Evolutionary conservation across 1,284 basidiomycete species (phyloP).

Genomic region (Sanghuangporus sanghuang): DNA sequence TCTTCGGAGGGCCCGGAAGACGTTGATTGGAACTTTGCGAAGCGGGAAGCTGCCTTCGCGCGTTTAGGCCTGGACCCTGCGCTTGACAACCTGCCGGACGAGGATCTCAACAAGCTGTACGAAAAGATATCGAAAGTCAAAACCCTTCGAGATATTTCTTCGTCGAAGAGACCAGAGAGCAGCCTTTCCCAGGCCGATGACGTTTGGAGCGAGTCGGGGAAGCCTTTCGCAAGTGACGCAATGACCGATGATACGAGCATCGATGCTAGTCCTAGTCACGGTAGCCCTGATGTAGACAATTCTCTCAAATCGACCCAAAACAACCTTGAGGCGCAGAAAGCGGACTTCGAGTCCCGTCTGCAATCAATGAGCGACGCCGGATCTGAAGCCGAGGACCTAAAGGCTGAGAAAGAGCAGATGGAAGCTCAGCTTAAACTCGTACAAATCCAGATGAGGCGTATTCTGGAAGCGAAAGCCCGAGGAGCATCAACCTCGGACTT

Average conservation of each 20-base stretch:
- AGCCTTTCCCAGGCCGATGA: slow-evolving; percentile 82
- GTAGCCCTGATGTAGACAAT: slow-evolving; percentile 62
- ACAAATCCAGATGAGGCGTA: slow-evolving; percentile 76
- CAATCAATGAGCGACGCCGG: slow-evolving; percentile 59
- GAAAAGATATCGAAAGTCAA: slow-evolving; percentile 92
- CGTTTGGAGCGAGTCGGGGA: slow-evolving; percentile 76
- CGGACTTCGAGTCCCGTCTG: slow-evolving; percentile 56
- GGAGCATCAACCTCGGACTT: slow-evolving; percentile 63
- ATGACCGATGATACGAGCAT: slow-evolving; percentile 84
- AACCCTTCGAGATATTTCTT: slow-evolving; percentile 73
- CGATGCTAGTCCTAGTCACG: slow-evolving; percentile 59
- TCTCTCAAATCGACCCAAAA: slow-evolving; percentile 64
- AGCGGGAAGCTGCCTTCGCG: slow-evolving; percentile 85
- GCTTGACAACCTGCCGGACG: slow-evolving; percentile 86
- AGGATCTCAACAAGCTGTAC: slow-evolving; percentile 89
- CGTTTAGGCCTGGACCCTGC: slow-evolving; percentile 80
- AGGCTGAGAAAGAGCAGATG: slow-evolving; percentile 88
- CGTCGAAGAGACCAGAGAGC: slow-evolving; percentile 72
- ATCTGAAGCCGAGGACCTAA: slow-evolving; percentile 77
- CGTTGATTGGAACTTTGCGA: slow-evolving; percentile 92
- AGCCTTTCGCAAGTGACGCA: slow-evolving; percentile 67
- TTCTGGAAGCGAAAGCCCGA: slow-evolving; percentile 74
- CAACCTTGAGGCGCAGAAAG: slow-evolving; percentile 48
- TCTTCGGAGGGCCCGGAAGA: slow-evolving; percentile 65
- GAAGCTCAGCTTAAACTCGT: slow-evolving; percentile 80